These are phyloP conservation scores for Sherardia arvensis DNA, from an alignment of 257 asterid species.

Conservation along the genomic window DNA sequence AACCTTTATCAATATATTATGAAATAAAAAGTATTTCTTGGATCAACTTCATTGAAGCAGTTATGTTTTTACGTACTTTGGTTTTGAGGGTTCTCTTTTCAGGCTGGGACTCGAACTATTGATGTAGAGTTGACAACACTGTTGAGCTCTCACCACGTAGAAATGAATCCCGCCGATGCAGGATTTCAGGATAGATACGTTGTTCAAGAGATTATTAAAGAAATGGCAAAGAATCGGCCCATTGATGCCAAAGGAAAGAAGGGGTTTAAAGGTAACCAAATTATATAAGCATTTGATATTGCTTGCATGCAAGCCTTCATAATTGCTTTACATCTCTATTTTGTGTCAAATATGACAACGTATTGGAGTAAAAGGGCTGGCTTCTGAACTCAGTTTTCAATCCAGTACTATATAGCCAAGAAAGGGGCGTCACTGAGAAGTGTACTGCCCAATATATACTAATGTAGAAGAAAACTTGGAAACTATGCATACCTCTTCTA, in stretches of 20 bases:
- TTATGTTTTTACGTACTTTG: slow-evolving; percentile 13
- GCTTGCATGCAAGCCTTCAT: not conserved
- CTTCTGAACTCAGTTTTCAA: not conserved
- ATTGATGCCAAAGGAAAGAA: slow-evolving; percentile 85
- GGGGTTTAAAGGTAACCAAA: slow-evolving; percentile 74
- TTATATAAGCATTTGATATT: not conserved
- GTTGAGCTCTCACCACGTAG: slow-evolving; percentile 82
- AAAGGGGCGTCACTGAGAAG: not conserved
- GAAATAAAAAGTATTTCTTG: not conserved
- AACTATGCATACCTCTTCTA: not conserved
- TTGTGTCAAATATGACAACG: not conserved
- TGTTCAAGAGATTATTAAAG: slow-evolving; percentile 94
- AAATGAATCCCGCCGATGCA: slow-evolving; percentile 89
- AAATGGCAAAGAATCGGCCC: slow-evolving; percentile 95
- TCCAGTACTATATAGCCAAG: not conserved
- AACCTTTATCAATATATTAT: not conserved
- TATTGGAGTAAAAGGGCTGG: not conserved
- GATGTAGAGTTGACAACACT: slow-evolving; percentile 90
- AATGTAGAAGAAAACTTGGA: not conserved
- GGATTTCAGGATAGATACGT: slow-evolving; percentile 94
- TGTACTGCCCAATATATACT: not conserved
- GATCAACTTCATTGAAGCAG: not conserved
- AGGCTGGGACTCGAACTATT: slow-evolving; percentile 81
- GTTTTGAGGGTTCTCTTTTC: slow-evolving; percentile 14
- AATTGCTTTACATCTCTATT: not conserved